These are phyloP conservation scores for Nidula microcarpa DNA, from an alignment of 768 basidiomycete genomes.

Conservation along the genomic window DNA sequence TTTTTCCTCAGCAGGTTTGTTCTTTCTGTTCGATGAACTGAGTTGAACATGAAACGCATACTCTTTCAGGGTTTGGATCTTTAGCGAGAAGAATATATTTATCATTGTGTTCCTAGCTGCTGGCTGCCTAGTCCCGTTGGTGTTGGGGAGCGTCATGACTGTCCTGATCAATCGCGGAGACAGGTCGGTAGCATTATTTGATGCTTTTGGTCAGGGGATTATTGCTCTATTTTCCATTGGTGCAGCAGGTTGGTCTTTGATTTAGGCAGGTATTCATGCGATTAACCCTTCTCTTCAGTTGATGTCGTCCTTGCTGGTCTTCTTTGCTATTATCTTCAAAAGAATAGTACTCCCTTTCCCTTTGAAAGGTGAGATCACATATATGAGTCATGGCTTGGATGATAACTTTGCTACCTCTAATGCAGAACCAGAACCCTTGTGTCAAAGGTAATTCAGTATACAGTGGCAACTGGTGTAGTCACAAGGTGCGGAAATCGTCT, in stretches of 20 bases:
- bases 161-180: neutral
- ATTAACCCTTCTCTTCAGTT: neutral
- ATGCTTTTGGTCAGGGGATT: neutral
- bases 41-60: neutral
- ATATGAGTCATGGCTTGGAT: neutral
- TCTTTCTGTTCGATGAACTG: too few species aligned
- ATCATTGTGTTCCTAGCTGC: slow-evolving; percentile 2
- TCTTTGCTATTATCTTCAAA: slow-evolving; percentile 8
- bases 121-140: slow-evolving; percentile 3
- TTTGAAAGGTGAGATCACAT: neutral
- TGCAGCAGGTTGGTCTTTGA: slow-evolving; percentile 2
- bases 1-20: slow-evolving; percentile 11
- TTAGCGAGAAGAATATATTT: slow-evolving; percentile 5
- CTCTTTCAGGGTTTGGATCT: slow-evolving; percentile 8
- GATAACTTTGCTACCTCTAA: neutral
- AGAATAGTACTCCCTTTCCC: neutral
- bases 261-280: neutral
- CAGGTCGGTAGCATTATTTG: neutral
- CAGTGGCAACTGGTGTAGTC: slow-evolving; percentile 6
- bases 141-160: neutral
- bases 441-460: slow-evolving; percentile 7
- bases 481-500: slow-evolving; percentile 7
- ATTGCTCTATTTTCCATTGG: slow-evolving; percentile 4
- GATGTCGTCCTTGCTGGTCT: slow-evolving; percentile 9
- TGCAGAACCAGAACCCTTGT: slow-evolving; percentile 5